phyloP scores from a whole-genome alignment of 305 asterid genomes.

The Ruellia speciosa region DNA sequence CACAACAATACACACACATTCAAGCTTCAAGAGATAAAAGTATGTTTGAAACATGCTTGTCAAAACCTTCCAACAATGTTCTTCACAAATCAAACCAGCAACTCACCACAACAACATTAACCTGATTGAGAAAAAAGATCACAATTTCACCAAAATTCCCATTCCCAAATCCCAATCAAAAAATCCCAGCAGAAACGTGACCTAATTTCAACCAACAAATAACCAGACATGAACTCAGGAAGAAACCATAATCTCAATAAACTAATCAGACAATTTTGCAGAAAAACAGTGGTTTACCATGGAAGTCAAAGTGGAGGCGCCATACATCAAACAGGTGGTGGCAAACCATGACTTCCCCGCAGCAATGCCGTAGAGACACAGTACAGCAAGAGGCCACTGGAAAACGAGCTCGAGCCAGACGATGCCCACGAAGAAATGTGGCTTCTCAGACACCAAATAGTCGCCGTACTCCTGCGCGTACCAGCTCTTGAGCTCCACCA shows the following conservation, averaged over 20 bases:
- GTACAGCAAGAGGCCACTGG: slow-evolving; percentile 78
- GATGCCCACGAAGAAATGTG: slow-evolving; percentile 72
- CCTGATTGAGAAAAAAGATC: too few species aligned
- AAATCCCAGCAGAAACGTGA: too few species aligned
- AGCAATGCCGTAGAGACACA: slow-evolving; percentile 48
- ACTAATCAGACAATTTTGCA: neutral
- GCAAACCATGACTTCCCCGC: slow-evolving; percentile 67
- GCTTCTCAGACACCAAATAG: slow-evolving; percentile 62
- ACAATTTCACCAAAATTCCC: too few species aligned
- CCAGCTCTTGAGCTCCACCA: slow-evolving; percentile 67
- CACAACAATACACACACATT: too few species aligned
- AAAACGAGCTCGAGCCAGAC: slow-evolving; percentile 73
- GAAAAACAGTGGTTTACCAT: slow-evolving; percentile 36
- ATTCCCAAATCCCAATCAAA: too few species aligned
- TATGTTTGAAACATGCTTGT: too few species aligned
- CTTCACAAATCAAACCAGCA: too few species aligned
- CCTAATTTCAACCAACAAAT: too few species aligned
- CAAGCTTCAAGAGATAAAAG: too few species aligned
- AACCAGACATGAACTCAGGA: too few species aligned
- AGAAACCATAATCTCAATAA: neutral
- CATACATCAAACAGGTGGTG: slow-evolving; percentile 81
- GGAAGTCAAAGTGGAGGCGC: slow-evolving; percentile 53
- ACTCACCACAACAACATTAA: too few species aligned
- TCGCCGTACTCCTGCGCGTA: slow-evolving; percentile 57
- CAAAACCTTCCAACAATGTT: too few species aligned